A percentile compares a stretch with the other conserved stretches of the same genome.
Conservation (phyloP, 2,329 filamentous ascomycete species). For the Coniochaeta hoffmannii region DNA sequence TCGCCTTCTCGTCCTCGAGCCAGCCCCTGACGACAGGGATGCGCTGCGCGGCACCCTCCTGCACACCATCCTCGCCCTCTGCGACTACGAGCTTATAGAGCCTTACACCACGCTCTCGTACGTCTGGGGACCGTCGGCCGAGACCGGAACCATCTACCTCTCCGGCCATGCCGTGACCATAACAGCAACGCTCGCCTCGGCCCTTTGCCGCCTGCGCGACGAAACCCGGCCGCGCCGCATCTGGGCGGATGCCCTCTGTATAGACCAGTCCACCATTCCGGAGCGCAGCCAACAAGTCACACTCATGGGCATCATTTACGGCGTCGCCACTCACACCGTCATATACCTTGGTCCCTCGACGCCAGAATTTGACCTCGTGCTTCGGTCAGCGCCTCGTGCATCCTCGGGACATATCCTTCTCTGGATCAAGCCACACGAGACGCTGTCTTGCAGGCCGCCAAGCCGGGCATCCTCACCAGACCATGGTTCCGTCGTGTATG, state of each 20-base stretch:
- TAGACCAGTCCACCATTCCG: constrained; percentile 8
- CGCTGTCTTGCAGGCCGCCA: neutral
- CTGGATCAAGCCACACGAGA: neutral
- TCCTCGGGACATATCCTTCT: neutral
- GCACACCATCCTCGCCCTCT: constrained; percentile 3
- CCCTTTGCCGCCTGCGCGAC: constrained; percentile 5
- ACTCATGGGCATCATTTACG: constrained; percentile 8
- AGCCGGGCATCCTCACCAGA: constrained; percentile 3
- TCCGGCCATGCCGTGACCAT: neutral
- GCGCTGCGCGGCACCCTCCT: neutral
- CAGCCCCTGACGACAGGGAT: neutral
- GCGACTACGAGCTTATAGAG: constrained; percentile 3
- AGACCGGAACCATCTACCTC: neutral
- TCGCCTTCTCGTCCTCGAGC: constrained; percentile 1
- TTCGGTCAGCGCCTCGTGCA: neutral
- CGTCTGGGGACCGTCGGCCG: constrained; percentile 1
- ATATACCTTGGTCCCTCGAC: constrained; percentile 8
- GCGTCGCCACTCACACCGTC: constrained; percentile 4
- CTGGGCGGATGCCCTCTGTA: constrained; percentile 11
- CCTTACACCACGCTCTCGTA: constrained; percentile 4
- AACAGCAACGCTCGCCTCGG: neutral
- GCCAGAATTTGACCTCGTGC: neutral
- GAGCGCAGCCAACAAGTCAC: constrained; percentile 9
- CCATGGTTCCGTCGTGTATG: constrained; percentile 10
- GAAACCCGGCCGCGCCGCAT: constrained; percentile 3